A percentile compares a stretch with the other conserved stretches of the same genome.
phyloP scores from a whole-genome alignment of 306 rosid species.

The Citrullus mucosospermus region DNA sequence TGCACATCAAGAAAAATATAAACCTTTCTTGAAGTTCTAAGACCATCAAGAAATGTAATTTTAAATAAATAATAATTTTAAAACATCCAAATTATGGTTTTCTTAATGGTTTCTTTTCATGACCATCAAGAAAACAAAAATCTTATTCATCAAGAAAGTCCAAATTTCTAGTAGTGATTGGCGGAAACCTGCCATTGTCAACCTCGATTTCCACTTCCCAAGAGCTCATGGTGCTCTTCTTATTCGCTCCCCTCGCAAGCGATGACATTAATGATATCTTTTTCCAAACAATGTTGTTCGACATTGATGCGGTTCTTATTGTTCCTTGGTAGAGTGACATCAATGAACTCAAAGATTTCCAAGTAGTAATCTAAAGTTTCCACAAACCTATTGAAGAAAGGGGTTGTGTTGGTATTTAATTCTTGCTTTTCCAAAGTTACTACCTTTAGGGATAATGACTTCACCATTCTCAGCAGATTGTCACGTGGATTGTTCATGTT shows the following conservation, averaged over 20 bases:
- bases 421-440: slow-evolving; percentile 88
- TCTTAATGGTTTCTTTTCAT: too few relatives aligned
- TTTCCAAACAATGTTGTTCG: slow-evolving; percentile 84
- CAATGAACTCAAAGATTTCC: slow-evolving; percentile 91
- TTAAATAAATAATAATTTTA: too few relatives aligned
- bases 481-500: slow-evolving; percentile 80
- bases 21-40: too few relatives aligned
- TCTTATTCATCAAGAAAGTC: too few relatives aligned
- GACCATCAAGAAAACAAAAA: too few relatives aligned
- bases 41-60: too few relatives aligned
- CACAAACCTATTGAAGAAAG: slow-evolving; percentile 60
- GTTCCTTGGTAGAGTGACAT: slow-evolving; percentile 49
- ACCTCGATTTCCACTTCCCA: slow-evolving; percentile 93
- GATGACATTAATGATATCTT: slow-evolving; percentile 71
- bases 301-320: slow-evolving; percentile 70
- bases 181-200: slow-evolving; percentile 80
- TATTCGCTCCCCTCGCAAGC: slow-evolving; percentile 88
- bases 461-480: slow-evolving; percentile 66
- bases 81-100: too few relatives aligned
- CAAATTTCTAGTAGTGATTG: too few relatives aligned
- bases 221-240: slow-evolving; percentile 85
- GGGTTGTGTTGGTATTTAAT: slow-evolving; percentile 90
- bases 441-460: slow-evolving; percentile 68
- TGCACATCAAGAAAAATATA: too few relatives aligned
- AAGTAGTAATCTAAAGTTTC: slow-evolving; percentile 75